Percentiles rank a stretch among this genome's conserved stretches.
These are phyloP conservation scores for Chiua virens DNA, from an alignment of 768 basidiomycete genomes.

Conservation along the genomic window DNA sequence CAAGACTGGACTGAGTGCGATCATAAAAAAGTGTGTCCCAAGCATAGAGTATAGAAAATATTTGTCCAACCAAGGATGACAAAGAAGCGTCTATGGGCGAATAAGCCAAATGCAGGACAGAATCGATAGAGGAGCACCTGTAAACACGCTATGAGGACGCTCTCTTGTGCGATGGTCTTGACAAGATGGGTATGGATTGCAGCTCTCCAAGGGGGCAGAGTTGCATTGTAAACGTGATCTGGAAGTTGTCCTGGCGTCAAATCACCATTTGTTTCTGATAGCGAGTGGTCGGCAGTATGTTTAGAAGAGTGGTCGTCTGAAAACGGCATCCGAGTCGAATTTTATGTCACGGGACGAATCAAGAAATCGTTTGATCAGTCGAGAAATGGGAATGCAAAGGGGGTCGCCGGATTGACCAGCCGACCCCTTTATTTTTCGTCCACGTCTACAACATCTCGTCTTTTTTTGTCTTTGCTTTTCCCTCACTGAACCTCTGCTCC, in stretches of 20 bases:
- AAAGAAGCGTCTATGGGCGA: slow-evolving; percentile 46
- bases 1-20: slow-evolving; percentile 75
- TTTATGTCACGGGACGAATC: too few species aligned
- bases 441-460: too few species aligned
- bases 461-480: too few species aligned
- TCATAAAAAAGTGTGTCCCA: slow-evolving; percentile 93
- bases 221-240: slow-evolving; percentile 62
- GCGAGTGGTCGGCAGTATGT: too few species aligned
- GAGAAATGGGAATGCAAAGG: too few species aligned
- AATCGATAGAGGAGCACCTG: slow-evolving; percentile 51
- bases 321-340: too few species aligned
- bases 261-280: not conserved
- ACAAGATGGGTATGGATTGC: slow-evolving; percentile 57
- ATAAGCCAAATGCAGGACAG: slow-evolving; percentile 5
- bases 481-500: too few species aligned
- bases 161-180: slow-evolving; percentile 56
- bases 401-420: too few species aligned
- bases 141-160: slow-evolving; percentile 57
- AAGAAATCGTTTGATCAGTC: too few species aligned
- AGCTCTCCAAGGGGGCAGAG: slow-evolving; percentile 66
- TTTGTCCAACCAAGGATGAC: slow-evolving; percentile 66
- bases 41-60: slow-evolving; percentile 84
- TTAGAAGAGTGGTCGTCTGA: too few species aligned
- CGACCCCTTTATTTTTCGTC: too few species aligned
- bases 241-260: slow-evolving; percentile 15